A percentile compares a stretch with the other conserved stretches of the same genome.
phyloP scores from a whole-genome alignment of 352 stramenopile species.

The Phytopythium aichiense region DNA sequence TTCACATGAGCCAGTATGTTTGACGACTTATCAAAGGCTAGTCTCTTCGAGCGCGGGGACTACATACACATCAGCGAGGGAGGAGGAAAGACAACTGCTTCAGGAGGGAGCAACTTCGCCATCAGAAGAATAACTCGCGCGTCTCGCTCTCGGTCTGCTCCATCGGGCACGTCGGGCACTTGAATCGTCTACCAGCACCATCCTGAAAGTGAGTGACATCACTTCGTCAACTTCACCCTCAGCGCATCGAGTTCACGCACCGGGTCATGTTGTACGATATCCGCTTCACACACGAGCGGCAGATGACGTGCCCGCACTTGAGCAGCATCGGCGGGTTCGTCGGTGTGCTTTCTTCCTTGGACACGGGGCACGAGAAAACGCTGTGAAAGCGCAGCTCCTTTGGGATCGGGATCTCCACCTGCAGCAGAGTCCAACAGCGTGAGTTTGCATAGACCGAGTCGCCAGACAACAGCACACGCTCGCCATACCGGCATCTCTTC shows the following conservation, averaged over 20 bases:
- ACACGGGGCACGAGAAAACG: conserved; percentile 85
- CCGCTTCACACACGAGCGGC: conserved; percentile 71
- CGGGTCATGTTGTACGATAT: conserved; percentile 81
- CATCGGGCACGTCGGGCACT: conserved; percentile 83
- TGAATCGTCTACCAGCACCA: conserved; percentile 59
- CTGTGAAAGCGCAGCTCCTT: conserved; percentile 85
- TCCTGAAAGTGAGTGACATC: conserved; percentile 9
- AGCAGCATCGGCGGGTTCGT: conserved; percentile 82
- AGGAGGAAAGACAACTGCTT: neutral
- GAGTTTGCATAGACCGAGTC: neutral
- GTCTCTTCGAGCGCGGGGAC: neutral
- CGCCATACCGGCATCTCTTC: conserved; percentile 62
- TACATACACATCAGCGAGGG: neutral
- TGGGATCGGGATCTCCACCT: conserved; percentile 75
- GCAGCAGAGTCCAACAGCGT: neutral
- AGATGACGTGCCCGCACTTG: conserved; percentile 86
- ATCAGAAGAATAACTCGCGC: conserved; percentile 65
- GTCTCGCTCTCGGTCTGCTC: conserved; percentile 78
- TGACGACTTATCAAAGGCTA: conserved; percentile 2
- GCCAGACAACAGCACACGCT: neutral
- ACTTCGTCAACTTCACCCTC: neutral
- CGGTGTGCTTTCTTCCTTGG: conserved; percentile 82
- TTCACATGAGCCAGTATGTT: conserved; percentile 9
- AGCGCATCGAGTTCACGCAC: conserved; percentile 18
- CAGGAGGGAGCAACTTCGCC: neutral